Evolutionary conservation across 768 basidiomycete genomes (phyloP).

Genomic region (Suillus bovinus): DNA sequence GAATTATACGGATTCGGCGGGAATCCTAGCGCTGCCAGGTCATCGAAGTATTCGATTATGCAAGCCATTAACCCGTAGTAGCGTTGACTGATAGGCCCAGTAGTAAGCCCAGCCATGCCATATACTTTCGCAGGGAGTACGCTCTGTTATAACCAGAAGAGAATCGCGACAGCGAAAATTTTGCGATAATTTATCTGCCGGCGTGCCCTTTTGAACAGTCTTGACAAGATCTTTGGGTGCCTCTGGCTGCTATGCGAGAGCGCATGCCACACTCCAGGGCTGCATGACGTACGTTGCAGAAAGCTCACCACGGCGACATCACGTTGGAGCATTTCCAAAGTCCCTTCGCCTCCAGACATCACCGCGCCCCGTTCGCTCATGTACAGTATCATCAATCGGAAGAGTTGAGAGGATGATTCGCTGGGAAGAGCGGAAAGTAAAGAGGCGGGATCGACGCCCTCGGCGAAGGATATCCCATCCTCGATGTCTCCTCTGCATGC

Average conservation of each 20-base stretch:
- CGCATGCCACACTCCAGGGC: neutral
- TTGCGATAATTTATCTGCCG: constrained; percentile 13
- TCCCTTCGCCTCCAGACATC: neutral
- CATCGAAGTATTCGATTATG: neutral
- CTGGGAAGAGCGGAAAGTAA: neutral
- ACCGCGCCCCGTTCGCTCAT: constrained; percentile 5
- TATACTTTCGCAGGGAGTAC: neutral
- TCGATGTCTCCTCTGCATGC: neutral
- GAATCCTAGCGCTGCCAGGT: neutral
- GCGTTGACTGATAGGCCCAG: neutral
- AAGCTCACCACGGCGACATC: neutral
- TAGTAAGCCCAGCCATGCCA: neutral
- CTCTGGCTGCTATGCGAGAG: neutral
- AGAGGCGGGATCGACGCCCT: neutral
- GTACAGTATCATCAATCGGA: constrained; percentile 29
- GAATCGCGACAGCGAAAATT: constrained; percentile 16
- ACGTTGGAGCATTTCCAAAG: neutral
- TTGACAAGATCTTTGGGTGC: neutral
- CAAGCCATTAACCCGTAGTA: neutral
- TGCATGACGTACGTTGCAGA: neutral
- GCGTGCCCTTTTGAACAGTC: neutral
- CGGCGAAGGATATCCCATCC: neutral
- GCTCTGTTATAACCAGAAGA: neutral
- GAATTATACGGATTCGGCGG: neutral
- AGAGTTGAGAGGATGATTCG: constrained; percentile 15